Base-by-base conservation (phyloP, 2,329 filamentous ascomycete genomes). In the Curvularia hawaiiensis region DNA sequence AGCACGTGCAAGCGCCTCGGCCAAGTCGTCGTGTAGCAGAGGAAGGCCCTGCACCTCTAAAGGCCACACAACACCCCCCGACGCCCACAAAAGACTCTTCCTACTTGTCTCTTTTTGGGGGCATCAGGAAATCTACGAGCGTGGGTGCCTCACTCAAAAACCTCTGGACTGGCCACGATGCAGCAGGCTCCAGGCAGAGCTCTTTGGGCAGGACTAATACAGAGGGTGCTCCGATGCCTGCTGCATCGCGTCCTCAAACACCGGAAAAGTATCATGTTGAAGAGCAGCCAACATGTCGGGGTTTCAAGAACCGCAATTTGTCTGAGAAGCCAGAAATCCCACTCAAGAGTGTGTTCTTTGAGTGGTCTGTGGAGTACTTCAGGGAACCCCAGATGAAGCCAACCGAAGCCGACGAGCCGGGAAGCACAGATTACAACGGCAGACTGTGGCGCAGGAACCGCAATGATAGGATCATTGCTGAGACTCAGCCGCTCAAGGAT, bases 321-420 rank as follows among this genome's bases (percentile, higher is more conserved):
- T 80, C 83, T 1, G 80, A 85, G 52, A 67, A 80, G 10, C 89
- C 90, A 1, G 77, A 76, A 12, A 83, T 98, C 28, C 95, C 95
- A 1, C 76, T 99, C 18, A 84, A 85, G 58, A 97, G 92, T 73
- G 88, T 84, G 9, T 96, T 98, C 76, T 83, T 97, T 61, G 91
- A 97, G 62, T 99, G 94, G 93, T 97, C 93, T 4, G 92, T 95
- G 44, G 94, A 88, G 76, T 98, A 99, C 75, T 99, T 98, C 83
- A 91, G 93, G 30, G 93, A 98, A 75, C 95, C 95, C 31, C 95
- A 99, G 77, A 98, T 99, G 95, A 96, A 95, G 73, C 89, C 92
- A 3, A 93, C 90, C 56, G 95, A 99, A 74, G 91, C 93, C 24
- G 95, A 99, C 68, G 95, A 99, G 72, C 95, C 95, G 14, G 95